A percentile compares a stretch with the other conserved stretches of the same genome.
Evolutionary conservation across 2,329 filamentous ascomycete species (phyloP).

Genomic region (Pseudopyricularia javanii): DNA sequence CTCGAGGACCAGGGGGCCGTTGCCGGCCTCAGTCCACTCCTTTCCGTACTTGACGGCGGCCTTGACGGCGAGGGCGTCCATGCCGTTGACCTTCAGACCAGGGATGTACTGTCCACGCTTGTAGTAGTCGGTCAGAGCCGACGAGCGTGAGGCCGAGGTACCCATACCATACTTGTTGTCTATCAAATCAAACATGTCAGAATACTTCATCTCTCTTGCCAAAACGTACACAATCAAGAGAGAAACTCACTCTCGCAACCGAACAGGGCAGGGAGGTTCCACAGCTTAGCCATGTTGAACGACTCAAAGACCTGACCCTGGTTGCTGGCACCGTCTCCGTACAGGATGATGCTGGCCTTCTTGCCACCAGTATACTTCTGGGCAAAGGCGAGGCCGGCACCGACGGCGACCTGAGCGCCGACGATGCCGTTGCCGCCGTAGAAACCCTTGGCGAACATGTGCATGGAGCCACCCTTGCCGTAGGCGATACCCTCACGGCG

Average conservation of each 20-base stretch:
- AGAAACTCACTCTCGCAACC: conserved; percentile 82
- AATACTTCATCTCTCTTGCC: neutral
- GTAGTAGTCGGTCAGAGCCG: conserved; percentile 98
- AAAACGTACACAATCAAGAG: neutral
- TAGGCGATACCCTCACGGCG: conserved; percentile 94
- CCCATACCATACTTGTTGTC: conserved; percentile 99
- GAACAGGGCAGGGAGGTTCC: conserved; percentile 91
- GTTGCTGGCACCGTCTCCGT: conserved; percentile 97
- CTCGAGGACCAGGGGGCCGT: conserved; percentile 92
- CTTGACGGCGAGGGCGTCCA: conserved; percentile 98
- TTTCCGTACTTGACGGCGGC: conserved; percentile 90
- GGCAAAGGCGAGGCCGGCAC: conserved; percentile 90
- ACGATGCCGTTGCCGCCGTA: conserved; percentile 99
- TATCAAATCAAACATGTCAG: conserved; percentile 20
- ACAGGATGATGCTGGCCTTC: conserved; percentile 79
- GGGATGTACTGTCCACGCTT: conserved; percentile 99
- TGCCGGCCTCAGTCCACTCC: conserved; percentile 69
- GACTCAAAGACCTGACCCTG: conserved; percentile 99
- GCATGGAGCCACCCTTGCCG: conserved; percentile 99
- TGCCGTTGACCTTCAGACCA: conserved; percentile 98
- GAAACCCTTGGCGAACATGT: conserved; percentile 98
- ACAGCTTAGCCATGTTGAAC: conserved; percentile 99
- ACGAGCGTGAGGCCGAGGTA: conserved; percentile 85
- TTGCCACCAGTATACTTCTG: conserved; percentile 86
- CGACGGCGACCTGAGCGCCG: conserved; percentile 94